A percentile compares a stretch with the other conserved stretches of the same genome.
phyloP scores from a whole-genome alignment of 2,329 filamentous ascomycete species.

The Sarocladium strictum region DNA sequence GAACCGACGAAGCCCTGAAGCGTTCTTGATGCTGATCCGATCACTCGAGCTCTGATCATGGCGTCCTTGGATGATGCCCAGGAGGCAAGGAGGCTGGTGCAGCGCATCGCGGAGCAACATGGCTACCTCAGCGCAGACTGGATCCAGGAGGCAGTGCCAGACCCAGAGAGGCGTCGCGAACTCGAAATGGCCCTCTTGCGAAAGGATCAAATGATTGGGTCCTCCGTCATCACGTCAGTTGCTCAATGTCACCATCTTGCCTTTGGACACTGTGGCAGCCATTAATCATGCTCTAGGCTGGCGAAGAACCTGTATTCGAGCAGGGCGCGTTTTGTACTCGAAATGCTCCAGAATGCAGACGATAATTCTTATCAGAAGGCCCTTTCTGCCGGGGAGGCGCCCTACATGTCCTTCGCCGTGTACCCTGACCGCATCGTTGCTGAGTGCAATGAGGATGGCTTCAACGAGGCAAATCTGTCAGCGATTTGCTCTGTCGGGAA shows the following conservation, averaged over 20 bases:
- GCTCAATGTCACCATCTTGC: neutral
- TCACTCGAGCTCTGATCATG: neutral
- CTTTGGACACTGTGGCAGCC: neutral
- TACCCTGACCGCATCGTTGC: constrained; percentile 29
- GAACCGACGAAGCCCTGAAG: too few species aligned
- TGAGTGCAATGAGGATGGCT: constrained; percentile 43
- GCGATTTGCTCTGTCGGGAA: constrained; percentile 37
- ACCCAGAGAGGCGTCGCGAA: constrained; percentile 1
- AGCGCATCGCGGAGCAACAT: neutral
- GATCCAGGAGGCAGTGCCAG: neutral
- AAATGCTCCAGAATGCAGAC: constrained; percentile 20
- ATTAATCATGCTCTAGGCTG: constrained; percentile 1
- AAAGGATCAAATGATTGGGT: constrained; percentile 1
- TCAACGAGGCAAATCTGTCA: constrained; percentile 29
- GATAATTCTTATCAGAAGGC: constrained; percentile 34
- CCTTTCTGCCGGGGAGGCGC: constrained; percentile 13
- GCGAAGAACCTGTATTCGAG: constrained; percentile 11
- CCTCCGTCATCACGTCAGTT: constrained; percentile 1
- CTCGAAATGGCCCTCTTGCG: neutral
- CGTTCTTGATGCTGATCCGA: neutral
- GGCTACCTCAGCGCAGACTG: neutral
- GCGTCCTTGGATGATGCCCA: neutral
- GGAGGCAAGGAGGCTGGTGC: neutral
- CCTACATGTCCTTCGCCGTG: constrained; percentile 26
- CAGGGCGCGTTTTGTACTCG: constrained; percentile 12